Evolutionary conservation across 192 early-diverging fungal genomes (phyloP).

Genomic region (Backusella circina): DNA sequence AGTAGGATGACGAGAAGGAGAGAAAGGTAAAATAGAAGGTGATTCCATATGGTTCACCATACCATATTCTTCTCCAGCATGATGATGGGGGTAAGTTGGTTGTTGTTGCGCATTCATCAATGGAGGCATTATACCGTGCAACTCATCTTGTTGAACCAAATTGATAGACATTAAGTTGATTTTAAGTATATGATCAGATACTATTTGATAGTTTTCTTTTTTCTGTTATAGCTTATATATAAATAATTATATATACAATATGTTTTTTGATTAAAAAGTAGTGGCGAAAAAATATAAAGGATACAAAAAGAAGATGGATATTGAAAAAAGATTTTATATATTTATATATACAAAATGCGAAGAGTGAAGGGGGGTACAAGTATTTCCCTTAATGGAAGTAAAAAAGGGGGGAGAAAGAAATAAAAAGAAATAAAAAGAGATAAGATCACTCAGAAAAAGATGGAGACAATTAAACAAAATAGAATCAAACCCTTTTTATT

Average conservation of each 20-base stretch:
- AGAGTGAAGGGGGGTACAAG: neutral
- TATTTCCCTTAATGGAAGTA: neutral
- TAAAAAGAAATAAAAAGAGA: neutral
- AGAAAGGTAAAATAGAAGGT: neutral
- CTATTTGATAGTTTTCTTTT: neutral
- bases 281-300: neutral
- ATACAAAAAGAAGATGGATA: conserved; percentile 6
- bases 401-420: neutral
- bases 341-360: conserved; percentile 4
- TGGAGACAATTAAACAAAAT: conserved; percentile 1
- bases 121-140: conserved; percentile 8
- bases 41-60: conserved; percentile 4
- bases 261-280: neutral
- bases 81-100: neutral
- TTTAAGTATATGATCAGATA: neutral
- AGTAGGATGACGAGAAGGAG: conserved; percentile 9
- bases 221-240: neutral
- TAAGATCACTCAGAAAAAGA: neutral
- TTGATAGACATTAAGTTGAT: conserved; percentile 7
- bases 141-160: conserved; percentile 13
- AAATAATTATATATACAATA: neutral
- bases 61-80: conserved; percentile 5
- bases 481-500: conserved; percentile 9
- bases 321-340: neutral
- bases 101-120: neutral